These are phyloP conservation scores for peach (Prunus persica) DNA, from an alignment of 306 rosid genomes.

Conservation along the genomic window Prunus_persica_NCBIv2 NC_034013.1:3416501-3417000, in stretches of 20 bases:
- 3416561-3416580: slow-evolving; percentile 66
- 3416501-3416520: slow-evolving; percentile 68
- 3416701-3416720: slow-evolving; percentile 54
- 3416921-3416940: not conserved
- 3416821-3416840: slow-evolving; percentile 93
- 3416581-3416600: slow-evolving; percentile 59
- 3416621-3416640: too few relatives aligned
- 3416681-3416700: slow-evolving; percentile 71
- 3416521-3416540: slow-evolving; percentile 63
- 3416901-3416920: not conserved
- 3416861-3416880: slow-evolving; percentile 38
- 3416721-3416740: slow-evolving; percentile 80
- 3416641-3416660: too few relatives aligned
- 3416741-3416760: slow-evolving; percentile 74
- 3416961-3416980: not conserved
- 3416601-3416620: slow-evolving; percentile 35
- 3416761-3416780: slow-evolving; percentile 80
- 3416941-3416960: not conserved
- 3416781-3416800: slow-evolving; percentile 43
- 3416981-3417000: slow-evolving; percentile 77
- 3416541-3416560: slow-evolving; percentile 85
- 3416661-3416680: not conserved
- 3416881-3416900: not conserved
- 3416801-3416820: slow-evolving; percentile 62
- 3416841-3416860: slow-evolving; percentile 99